These are phyloP conservation scores for Tephrocybe sp. DNA, from an alignment of 768 basidiomycete species.

Conservation along the genomic window DNA sequence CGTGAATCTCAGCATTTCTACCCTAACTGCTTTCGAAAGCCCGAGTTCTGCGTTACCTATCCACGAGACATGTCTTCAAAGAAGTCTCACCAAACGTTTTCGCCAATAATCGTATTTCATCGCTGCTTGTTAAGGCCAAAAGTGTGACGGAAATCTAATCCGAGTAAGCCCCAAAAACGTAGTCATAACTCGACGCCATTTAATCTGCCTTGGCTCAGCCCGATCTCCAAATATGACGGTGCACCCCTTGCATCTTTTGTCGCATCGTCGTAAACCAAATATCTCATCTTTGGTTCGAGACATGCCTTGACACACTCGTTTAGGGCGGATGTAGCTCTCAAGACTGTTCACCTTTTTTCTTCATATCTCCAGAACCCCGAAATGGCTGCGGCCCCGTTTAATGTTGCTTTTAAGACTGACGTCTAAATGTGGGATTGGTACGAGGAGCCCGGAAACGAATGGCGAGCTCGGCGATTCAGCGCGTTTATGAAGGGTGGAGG, in stretches of 20 bases:
- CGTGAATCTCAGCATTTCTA: not conserved
- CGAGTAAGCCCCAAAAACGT: slow-evolving; percentile 23
- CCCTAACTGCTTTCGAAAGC: slow-evolving; percentile 5
- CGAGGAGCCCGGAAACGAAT: slow-evolving; percentile 28
- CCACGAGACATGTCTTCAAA: slow-evolving; percentile 21
- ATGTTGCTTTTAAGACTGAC: slow-evolving; percentile 20
- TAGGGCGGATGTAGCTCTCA: slow-evolving; percentile 23
- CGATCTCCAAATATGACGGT: slow-evolving; percentile 14
- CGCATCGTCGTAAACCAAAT: slow-evolving; percentile 8
- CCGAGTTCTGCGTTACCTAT: slow-evolving; percentile 19
- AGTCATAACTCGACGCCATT: not conserved
- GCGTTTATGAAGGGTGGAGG: slow-evolving; percentile 23
- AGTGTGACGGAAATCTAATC: slow-evolving; percentile 22
- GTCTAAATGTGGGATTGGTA: slow-evolving; percentile 29
- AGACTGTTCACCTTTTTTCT: slow-evolving; percentile 10
- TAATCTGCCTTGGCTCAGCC: slow-evolving; percentile 11
- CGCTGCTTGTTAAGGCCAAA: slow-evolving; percentile 28
- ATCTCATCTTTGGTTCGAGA: not conserved
- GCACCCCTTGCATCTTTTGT: slow-evolving; percentile 17
- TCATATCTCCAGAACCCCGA: slow-evolving; percentile 17
- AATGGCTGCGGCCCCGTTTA: slow-evolving; percentile 18
- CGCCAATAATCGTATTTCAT: slow-evolving; percentile 23
- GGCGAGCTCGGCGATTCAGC: slow-evolving; percentile 23
- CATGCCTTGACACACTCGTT: no score
- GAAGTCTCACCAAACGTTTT: slow-evolving; percentile 24